phyloP scores from a whole-genome alignment of 1,284 basidiomycete genomes.

The Lentinus polychrous region DNA sequence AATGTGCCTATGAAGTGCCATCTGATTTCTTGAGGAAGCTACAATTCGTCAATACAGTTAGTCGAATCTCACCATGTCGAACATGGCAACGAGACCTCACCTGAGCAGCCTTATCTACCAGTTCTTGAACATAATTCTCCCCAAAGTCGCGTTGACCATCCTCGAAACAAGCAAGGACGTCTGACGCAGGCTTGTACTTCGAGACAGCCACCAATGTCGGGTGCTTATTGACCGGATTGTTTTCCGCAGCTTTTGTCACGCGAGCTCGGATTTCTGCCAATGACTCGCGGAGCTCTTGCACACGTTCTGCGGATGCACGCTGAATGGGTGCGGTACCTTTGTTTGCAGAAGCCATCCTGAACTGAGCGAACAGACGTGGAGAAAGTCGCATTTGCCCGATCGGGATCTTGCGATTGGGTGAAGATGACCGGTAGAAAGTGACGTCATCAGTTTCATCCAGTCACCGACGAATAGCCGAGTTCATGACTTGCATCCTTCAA shows the following conservation, averaged over 20 bases:
- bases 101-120: constrained; percentile 81
- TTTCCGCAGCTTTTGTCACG: constrained; percentile 32
- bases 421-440: neutral
- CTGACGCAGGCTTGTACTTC: constrained; percentile 87
- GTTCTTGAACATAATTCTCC: constrained; percentile 96
- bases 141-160: constrained; percentile 87
- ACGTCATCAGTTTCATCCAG: too few relatives aligned
- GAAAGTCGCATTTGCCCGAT: constrained; percentile 8
- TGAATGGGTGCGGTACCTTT: neutral
- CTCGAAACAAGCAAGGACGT: constrained; percentile 80
- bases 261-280: constrained; percentile 44
- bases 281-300: constrained; percentile 43
- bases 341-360: constrained; percentile 6
- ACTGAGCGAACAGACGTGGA: constrained; percentile 3
- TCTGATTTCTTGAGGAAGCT: constrained; percentile 74
- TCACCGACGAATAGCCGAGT: too few relatives aligned
- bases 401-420: neutral
- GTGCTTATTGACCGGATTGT: constrained; percentile 13
- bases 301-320: constrained; percentile 21
- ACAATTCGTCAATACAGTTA: constrained; percentile 21
- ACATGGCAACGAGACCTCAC: constrained; percentile 43
- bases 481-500: too few relatives aligned
- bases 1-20: constrained; percentile 98
- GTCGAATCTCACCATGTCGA: constrained; percentile 1
- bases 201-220: constrained; percentile 81